Base-by-base conservation (phyloP, 306 rosid species). In the Abrus pulchellus region DNA sequence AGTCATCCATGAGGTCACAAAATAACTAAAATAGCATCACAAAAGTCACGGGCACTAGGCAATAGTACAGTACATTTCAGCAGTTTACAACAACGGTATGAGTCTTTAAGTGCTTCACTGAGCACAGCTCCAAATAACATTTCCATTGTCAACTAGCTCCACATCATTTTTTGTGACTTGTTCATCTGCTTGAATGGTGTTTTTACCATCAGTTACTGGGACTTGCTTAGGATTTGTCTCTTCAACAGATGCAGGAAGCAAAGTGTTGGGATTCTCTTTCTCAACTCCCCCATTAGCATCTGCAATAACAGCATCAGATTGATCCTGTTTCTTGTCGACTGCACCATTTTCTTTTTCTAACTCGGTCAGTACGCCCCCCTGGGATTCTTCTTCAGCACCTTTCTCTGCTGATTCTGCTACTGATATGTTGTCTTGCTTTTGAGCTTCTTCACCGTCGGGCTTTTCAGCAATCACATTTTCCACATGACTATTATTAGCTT, bases 211-310 rank as follows among this genome's bases (percentile, higher is more conserved):
- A 9, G 30, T 72, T 77, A 59, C 67, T 48, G 49, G 32, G 14
- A 64, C 85, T 29, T 72, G 50, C 41, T 80, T 83, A 34, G 59
- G 84, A 53, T 83, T 56, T 64, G 50, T 56, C 83, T 66, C 86
- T 72, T 20, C 80, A 10, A 49, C 84, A 29, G 45, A 11, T 55
- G 67, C 49, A 10, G 60, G 40, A 13, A 71, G 64, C 40, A 36
- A 36, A 60, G 45, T 78, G 44, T 50, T 40, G 40, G 74, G 67
- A 65, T 49, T 65, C 59, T 81, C 80, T 79, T 83, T 83, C 78
- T 68, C 77, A 1, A 75, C 83, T 47, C 62, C 89, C 50, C 85
- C 86, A 32, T 89, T 84, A 34, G 52, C 85, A 77, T 78, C 80
- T 52, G 28, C 38, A 30, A 60, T 54, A 5, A 11, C 66, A 66